A percentile compares a stretch with the other conserved stretches of the same genome.
Conservation (phyloP, 2,329 filamentous ascomycete genomes). For the Lachnellula suecica region DNA sequence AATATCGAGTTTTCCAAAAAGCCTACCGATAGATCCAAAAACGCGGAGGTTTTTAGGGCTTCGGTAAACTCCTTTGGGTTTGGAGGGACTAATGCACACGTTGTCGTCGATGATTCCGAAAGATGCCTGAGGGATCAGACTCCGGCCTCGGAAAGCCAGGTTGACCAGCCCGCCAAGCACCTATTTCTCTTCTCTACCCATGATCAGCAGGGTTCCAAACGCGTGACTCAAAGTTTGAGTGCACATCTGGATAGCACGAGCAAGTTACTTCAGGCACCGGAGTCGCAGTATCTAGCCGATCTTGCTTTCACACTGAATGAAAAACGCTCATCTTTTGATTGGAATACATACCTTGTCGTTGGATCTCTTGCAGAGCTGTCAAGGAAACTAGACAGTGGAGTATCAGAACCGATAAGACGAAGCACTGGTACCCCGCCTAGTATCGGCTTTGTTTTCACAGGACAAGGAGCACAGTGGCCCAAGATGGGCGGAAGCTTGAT, state of each 20-base stretch:
- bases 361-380: neutral
- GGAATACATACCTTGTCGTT: constrained; percentile 6
- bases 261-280: too few species aligned
- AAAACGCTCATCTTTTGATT: constrained; percentile 7
- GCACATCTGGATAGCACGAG: too few species aligned
- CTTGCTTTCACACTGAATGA: constrained; percentile 12
- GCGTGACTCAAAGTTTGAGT: too few species aligned
- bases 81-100: constrained; percentile 24
- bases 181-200: neutral
- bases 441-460: neutral
- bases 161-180: constrained; percentile 3
- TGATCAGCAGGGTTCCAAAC: too few species aligned
- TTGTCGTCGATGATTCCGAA: constrained; percentile 7
- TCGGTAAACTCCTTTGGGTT: constrained; percentile 27
- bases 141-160: neutral
- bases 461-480: constrained; percentile 24
- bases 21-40: constrained; percentile 5
- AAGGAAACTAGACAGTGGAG: too few species aligned
- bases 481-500: constrained; percentile 22
- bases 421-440: neutral
- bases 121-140: neutral
- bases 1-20: constrained; percentile 9
- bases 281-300: neutral
- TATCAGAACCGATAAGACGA: neutral
- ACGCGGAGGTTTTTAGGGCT: too few species aligned